Percentiles rank a stretch among this genome's conserved stretches.
Conservation (phyloP, 2,329 filamentous ascomycete genomes). For the Lachnum nothofagi region DNA sequence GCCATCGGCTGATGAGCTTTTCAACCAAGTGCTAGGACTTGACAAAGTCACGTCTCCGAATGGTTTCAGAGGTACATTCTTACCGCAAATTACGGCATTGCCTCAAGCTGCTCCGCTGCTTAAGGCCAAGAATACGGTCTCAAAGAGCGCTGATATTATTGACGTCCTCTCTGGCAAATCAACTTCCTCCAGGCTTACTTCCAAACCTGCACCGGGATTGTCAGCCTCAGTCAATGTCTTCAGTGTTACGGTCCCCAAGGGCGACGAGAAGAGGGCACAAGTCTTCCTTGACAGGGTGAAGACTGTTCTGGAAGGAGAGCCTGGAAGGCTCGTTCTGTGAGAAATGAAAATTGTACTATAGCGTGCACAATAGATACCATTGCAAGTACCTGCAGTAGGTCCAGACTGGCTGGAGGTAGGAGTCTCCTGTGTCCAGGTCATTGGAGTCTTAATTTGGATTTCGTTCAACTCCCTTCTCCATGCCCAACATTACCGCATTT, state of each 20-base stretch:
- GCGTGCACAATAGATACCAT: constrained; percentile 14
- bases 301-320: constrained; percentile 73
- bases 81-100: constrained; percentile 64
- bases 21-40: constrained; percentile 79
- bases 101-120: constrained; percentile 39
- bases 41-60: constrained; percentile 46
- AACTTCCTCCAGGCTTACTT: constrained; percentile 29
- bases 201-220: constrained; percentile 41
- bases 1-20: constrained; percentile 75
- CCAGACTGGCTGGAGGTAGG: no score
- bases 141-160: constrained; percentile 68
- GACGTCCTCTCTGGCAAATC: constrained; percentile 64
- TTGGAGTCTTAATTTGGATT: no score
- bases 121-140: constrained; percentile 33
- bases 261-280: constrained; percentile 75
- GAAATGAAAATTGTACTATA: constrained; percentile 11
- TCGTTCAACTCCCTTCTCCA: no score
- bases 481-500: no score
- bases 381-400: no score
- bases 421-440: no score
- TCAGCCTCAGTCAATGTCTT: constrained; percentile 68
- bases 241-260: constrained; percentile 70
- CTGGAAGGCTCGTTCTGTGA: constrained; percentile 66
- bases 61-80: constrained; percentile 57
- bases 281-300: constrained; percentile 85